Evolutionary conservation across 2,329 filamentous ascomycete species (phyloP).

Genomic region (Thelonectria olida): DNA sequence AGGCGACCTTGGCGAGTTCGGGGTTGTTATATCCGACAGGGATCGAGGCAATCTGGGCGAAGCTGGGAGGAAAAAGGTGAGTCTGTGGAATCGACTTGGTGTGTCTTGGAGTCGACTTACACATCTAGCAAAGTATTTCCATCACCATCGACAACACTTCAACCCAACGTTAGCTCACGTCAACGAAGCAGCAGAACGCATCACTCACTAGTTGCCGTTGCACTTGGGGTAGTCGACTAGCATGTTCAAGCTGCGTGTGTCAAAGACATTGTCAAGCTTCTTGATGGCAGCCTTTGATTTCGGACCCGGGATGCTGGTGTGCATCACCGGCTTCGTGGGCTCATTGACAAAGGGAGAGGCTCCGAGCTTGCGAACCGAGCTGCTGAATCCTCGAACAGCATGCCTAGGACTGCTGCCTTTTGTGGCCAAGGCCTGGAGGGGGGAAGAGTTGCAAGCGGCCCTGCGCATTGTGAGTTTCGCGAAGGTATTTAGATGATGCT

Average conservation of each 20-base stretch:
- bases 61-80: constrained; percentile 54
- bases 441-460: constrained; percentile 4
- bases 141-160: constrained; percentile 69
- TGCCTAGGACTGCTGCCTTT: neutral
- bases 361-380: neutral
- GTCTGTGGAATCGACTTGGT: neutral
- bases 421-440: constrained; percentile 3
- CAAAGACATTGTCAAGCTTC: constrained; percentile 80
- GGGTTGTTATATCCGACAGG: constrained; percentile 93
- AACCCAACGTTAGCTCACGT: neutral
- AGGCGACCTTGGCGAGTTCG: constrained; percentile 71
- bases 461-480: constrained; percentile 6
- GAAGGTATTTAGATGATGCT: neutral
- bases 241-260: constrained; percentile 86
- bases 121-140: constrained; percentile 76
- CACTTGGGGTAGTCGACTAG: constrained; percentile 77
- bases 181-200: neutral
- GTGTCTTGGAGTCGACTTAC: constrained; percentile 49
- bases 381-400: constrained; percentile 1
- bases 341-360: constrained; percentile 52
- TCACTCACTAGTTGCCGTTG: constrained; percentile 72
- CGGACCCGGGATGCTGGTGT: constrained; percentile 76
- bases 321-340: constrained; percentile 59
- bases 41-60: constrained; percentile 91
- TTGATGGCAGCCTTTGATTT: constrained; percentile 73